These are phyloP conservation scores for Gossypium herbaceum DNA, from an alignment of 345 rosid species.

Conservation along the genomic window DNA sequence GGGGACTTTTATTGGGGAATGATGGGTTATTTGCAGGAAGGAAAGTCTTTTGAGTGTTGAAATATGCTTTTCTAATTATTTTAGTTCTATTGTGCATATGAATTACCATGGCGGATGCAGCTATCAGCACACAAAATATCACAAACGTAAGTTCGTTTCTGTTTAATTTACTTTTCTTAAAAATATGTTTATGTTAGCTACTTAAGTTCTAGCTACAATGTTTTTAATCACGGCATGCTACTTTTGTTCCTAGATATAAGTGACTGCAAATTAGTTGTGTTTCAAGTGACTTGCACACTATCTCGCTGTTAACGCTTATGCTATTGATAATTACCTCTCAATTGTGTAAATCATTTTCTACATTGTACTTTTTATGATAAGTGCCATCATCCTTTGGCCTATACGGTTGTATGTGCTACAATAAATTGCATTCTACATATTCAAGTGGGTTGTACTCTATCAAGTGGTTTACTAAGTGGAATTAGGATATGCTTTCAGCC, in stretches of 20 bases:
- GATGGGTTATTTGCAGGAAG: neutral
- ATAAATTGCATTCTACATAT: neutral
- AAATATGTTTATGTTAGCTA: slow-evolving; percentile 5
- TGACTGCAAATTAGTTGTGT: neutral
- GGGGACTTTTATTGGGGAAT: neutral
- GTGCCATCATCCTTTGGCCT: neutral
- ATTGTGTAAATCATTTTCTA: neutral
- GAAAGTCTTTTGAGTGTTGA: neutral
- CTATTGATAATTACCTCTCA: neutral
- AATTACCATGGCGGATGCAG: slow-evolving; percentile 45
- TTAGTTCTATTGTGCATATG: slow-evolving; percentile 49
- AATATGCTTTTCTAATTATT: slow-evolving; percentile 29
- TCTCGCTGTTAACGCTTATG: neutral
- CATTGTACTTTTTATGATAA: neutral
- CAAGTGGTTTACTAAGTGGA: slow-evolving; percentile 5
- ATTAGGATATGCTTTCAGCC: neutral
- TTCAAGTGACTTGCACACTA: neutral
- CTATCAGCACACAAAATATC: slow-evolving; percentile 99
- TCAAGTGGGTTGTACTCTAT: neutral
- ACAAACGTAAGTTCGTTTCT: slow-evolving; percentile 78
- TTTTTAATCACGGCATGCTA: neutral
- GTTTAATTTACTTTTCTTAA: neutral
- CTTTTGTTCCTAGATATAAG: neutral
- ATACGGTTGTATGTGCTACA: neutral
- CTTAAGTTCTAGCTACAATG: neutral